phyloP scores from a whole-genome alignment of 2,329 filamentous ascomycete genomes.

The Hypoxylon sp. region DNA sequence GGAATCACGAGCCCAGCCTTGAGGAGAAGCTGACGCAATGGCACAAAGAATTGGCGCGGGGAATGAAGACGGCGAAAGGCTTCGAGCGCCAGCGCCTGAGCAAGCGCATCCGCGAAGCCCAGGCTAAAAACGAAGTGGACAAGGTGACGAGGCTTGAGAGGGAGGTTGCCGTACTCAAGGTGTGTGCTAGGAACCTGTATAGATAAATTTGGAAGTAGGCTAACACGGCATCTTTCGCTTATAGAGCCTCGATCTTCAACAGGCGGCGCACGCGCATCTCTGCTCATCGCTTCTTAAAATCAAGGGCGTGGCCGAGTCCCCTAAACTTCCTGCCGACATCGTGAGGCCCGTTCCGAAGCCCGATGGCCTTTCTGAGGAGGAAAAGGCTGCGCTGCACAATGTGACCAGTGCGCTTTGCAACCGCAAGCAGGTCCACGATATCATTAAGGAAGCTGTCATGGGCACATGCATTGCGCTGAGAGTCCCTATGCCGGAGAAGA shows the following conservation, averaged over 20 bases:
- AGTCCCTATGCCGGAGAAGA: constrained; percentile 64
- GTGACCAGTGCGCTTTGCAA: constrained; percentile 73
- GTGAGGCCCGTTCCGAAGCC: constrained; percentile 64
- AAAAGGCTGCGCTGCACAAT: constrained; percentile 68
- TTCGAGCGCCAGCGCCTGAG: constrained; percentile 84
- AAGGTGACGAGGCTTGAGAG: constrained; percentile 74
- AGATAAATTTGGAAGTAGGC: background rate
- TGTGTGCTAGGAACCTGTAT: constrained; percentile 47
- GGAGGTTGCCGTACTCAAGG: constrained; percentile 71
- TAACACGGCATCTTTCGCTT: constrained; percentile 48
- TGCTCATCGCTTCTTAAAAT: constrained; percentile 69
- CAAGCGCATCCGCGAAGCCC: constrained; percentile 67
- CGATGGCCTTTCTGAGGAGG: constrained; percentile 65
- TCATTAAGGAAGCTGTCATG: constrained; percentile 64
- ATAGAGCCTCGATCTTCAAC: constrained; percentile 70
- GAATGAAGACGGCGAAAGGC: constrained; percentile 80
- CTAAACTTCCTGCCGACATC: constrained; percentile 66
- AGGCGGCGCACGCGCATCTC: constrained; percentile 70
- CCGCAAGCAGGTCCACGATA: constrained; percentile 65
- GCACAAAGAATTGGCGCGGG: constrained; percentile 73
- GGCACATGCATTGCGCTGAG: constrained; percentile 66
- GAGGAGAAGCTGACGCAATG: constrained; percentile 68
- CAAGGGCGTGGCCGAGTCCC: constrained; percentile 66
- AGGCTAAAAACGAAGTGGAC: constrained; percentile 56
- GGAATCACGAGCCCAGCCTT: constrained; percentile 65